These are phyloP conservation scores for Annona squamosa DNA, from an alignment of 164 flowering plant species.

Conservation along the genomic window DNA sequence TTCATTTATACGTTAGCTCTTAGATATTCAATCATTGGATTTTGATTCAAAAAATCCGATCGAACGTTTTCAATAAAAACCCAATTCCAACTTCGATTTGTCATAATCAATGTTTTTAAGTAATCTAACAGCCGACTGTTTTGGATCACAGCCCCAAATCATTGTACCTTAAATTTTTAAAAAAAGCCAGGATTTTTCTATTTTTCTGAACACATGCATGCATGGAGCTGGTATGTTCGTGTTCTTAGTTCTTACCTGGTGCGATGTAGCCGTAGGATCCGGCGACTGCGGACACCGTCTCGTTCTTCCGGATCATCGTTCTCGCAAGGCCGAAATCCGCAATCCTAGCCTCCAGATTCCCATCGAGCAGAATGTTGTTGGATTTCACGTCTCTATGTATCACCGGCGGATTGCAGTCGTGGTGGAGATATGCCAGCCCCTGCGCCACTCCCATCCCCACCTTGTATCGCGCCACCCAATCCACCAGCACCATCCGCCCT, in stretches of 20 bases:
- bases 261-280: constrained; percentile 98
- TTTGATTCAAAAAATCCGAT: too few relatives aligned
- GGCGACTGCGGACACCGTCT: constrained; percentile 82
- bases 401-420: constrained; percentile 82
- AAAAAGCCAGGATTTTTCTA: too few relatives aligned
- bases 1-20: too few relatives aligned
- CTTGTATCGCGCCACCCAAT: constrained; percentile 88
- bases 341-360: constrained; percentile 70
- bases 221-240: too few relatives aligned
- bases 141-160: too few relatives aligned
- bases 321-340: constrained; percentile 93
- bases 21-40: too few relatives aligned
- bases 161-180: too few relatives aligned
- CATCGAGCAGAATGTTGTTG: constrained; percentile 81
- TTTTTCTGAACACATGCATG: too few relatives aligned
- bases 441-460: constrained; percentile 88
- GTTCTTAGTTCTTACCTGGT: constrained; percentile 49
- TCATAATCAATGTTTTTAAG: too few relatives aligned
- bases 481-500: constrained; percentile 52
- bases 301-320: constrained; percentile 71
- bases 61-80: too few relatives aligned
- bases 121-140: too few relatives aligned
- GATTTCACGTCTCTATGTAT: constrained; percentile 94
- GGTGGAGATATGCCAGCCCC: constrained; percentile 96
- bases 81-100: too few relatives aligned